phyloP scores from a whole-genome alignment of 768 basidiomycete genomes.

The Gloeostereum incarnatum region DNA sequence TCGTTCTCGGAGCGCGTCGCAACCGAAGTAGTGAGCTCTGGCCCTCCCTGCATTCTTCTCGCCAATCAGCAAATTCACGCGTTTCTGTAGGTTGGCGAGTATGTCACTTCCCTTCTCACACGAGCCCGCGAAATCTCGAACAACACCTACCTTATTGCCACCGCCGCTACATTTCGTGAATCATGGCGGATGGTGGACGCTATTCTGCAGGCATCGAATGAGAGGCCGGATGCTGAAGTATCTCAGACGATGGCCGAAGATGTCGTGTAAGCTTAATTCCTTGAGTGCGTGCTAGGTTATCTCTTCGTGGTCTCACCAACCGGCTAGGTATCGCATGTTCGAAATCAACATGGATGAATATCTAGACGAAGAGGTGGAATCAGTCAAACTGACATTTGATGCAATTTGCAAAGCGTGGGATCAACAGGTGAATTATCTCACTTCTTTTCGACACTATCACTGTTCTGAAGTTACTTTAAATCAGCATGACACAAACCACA shows the following conservation, averaged over 20 bases:
- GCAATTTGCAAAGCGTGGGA: slow-evolving; percentile 78
- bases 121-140: slow-evolving; percentile 70
- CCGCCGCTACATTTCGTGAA: slow-evolving; percentile 85
- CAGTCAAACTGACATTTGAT: slow-evolving; percentile 65
- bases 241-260: slow-evolving; percentile 60
- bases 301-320: slow-evolving; percentile 7
- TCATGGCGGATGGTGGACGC: slow-evolving; percentile 80
- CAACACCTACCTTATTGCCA: slow-evolving; percentile 69
- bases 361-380: slow-evolving; percentile 87
- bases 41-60: slow-evolving; percentile 6
- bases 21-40: slow-evolving; percentile 61
- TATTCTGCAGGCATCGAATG: slow-evolving; percentile 47
- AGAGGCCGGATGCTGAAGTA: slow-evolving; percentile 29
- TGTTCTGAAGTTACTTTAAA: neutral
- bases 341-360: slow-evolving; percentile 97
- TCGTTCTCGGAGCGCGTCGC: slow-evolving; percentile 81
- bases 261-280: slow-evolving; percentile 52
- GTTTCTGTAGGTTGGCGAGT: slow-evolving; percentile 66
- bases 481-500: slow-evolving; percentile 9
- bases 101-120: slow-evolving; percentile 67
- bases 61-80: neutral
- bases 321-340: slow-evolving; percentile 80
- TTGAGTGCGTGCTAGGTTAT: neutral
- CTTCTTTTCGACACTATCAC: slow-evolving; percentile 1
- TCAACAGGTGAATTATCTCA: slow-evolving; percentile 40